phyloP scores from a whole-genome alignment of 2,329 filamentous ascomycete genomes.

The Waltergamsia citrina region DNA sequence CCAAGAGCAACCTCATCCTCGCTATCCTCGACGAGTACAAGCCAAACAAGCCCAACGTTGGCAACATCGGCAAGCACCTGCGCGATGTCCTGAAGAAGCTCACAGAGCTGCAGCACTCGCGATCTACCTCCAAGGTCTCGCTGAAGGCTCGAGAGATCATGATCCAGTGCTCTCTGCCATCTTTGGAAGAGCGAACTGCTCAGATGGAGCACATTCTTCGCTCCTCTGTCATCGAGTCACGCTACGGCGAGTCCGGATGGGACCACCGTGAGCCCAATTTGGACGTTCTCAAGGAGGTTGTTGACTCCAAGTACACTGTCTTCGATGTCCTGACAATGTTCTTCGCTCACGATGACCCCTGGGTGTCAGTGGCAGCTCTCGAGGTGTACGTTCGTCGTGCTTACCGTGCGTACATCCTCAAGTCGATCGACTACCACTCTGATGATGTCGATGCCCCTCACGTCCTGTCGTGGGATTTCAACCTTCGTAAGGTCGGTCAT shows the following conservation, averaged over 20 bases:
- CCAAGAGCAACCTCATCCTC: constrained; percentile 89
- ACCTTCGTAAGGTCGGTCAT: constrained; percentile 85
- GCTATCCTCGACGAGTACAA: constrained; percentile 91
- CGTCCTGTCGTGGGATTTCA: constrained; percentile 92
- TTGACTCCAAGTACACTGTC: constrained; percentile 97
- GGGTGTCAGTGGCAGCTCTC: constrained; percentile 86
- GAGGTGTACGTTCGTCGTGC: constrained; percentile 95
- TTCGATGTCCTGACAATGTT: constrained; percentile 93
- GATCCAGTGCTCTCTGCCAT: constrained; percentile 94
- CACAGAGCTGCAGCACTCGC: constrained; percentile 68
- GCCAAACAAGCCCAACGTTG: constrained; percentile 84
- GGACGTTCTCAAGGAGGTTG: constrained; percentile 90
- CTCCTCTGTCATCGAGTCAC: constrained; percentile 91
- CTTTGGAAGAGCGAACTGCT: constrained; percentile 83
- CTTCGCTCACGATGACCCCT: constrained; percentile 88
- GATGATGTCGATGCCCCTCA: constrained; percentile 58
- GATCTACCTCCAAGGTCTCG: constrained; percentile 83
- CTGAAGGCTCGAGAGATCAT: constrained; percentile 95
- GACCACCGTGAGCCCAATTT: constrained; percentile 89
- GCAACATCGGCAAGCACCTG: constrained; percentile 83
- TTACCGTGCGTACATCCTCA: constrained; percentile 90
- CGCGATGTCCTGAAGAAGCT: constrained; percentile 74
- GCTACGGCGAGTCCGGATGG: constrained; percentile 94
- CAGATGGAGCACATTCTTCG: constrained; percentile 99
- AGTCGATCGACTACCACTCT: constrained; percentile 82